phyloP scores from a whole-genome alignment of 306 rosid genomes.

The Myrica gale region DNA sequence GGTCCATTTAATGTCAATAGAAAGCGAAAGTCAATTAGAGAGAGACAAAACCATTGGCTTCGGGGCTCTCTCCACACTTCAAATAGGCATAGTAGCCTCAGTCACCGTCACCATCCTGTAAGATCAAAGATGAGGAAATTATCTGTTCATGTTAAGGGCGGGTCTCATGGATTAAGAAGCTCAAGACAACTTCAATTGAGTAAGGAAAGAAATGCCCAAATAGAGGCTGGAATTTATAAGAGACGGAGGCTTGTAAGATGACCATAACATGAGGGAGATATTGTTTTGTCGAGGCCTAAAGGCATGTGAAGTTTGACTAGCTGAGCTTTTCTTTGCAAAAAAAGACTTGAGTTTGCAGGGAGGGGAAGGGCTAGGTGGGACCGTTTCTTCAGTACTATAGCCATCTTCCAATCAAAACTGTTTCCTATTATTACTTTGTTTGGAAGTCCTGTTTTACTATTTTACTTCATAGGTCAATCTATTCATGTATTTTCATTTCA shows the following conservation, averaged over 20 bases:
- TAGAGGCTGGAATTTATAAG: conserved; percentile 12
- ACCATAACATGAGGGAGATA: not conserved
- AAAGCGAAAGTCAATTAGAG: conserved; percentile 19
- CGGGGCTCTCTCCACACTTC: not conserved
- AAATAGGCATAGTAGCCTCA: conserved; percentile 2
- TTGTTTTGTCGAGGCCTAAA: too few species aligned
- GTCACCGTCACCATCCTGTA: conserved; percentile 5
- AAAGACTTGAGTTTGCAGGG: too few species aligned
- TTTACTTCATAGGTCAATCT: too few species aligned
- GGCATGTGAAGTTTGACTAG: too few species aligned
- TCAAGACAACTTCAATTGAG: conserved; percentile 14
- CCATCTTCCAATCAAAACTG: too few species aligned
- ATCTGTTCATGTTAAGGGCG: conserved; percentile 11
- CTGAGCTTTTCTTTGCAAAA: too few species aligned
- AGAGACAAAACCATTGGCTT: conserved; percentile 23
- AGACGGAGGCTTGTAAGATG: conserved; percentile 17
- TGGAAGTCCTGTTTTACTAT: too few species aligned
- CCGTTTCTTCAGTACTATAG: too few species aligned
- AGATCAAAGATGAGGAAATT: too few species aligned
- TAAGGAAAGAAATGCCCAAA: conserved; percentile 10
- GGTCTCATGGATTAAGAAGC: conserved; percentile 20
- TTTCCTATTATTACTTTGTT: too few species aligned
- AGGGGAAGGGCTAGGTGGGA: too few species aligned
- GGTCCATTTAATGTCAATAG: conserved; percentile 12
- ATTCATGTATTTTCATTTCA: too few species aligned